A percentile compares a stretch with the other conserved stretches of the same genome.
phyloP scores from a whole-genome alignment of 768 basidiomycete species.

The Russula griseocarnosa region DNA sequence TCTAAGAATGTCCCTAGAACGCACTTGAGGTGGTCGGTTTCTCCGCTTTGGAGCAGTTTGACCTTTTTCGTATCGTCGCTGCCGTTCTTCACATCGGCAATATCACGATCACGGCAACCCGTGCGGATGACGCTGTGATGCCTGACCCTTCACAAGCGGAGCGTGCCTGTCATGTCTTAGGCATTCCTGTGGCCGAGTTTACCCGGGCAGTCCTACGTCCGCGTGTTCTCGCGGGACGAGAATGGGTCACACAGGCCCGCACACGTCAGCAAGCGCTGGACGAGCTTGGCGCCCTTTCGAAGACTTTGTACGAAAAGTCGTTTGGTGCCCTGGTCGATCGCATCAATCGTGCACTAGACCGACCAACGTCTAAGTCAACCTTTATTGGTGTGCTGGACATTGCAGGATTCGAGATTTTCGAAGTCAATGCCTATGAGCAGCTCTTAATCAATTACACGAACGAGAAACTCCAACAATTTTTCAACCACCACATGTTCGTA shows the following conservation, averaged over 20 bases:
- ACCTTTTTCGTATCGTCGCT: constrained; percentile 91
- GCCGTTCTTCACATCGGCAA: constrained; percentile 96
- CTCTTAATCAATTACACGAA: constrained; percentile 98
- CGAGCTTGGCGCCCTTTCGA: constrained; percentile 86
- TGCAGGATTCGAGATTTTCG: constrained; percentile 97
- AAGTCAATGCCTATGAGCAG: constrained; percentile 93
- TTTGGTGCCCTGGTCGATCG: constrained; percentile 92
- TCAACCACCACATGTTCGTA: constrained; percentile 99
- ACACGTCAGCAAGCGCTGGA: constrained; percentile 89
- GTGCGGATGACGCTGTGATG: constrained; percentile 76
- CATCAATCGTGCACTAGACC: constrained; percentile 90
- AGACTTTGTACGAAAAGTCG: constrained; percentile 95
- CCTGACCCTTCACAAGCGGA: constrained; percentile 81
- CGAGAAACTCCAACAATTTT: constrained; percentile 96
- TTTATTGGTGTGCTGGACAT: constrained; percentile 99
- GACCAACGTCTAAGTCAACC: constrained; percentile 84
- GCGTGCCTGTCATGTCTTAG: constrained; percentile 86
- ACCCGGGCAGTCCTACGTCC: constrained; percentile 85
- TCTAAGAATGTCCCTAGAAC: constrained; percentile 41
- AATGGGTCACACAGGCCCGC: constrained; percentile 94
- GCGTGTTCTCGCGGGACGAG: constrained; percentile 87
- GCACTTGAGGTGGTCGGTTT: constrained; percentile 92
- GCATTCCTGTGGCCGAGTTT: constrained; percentile 83
- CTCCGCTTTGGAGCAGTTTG: constrained; percentile 74
- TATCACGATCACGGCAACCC: constrained; percentile 72